Base-by-base conservation (phyloP, 2,329 filamentous ascomycete genomes). In the Amphichorda felina region DNA sequence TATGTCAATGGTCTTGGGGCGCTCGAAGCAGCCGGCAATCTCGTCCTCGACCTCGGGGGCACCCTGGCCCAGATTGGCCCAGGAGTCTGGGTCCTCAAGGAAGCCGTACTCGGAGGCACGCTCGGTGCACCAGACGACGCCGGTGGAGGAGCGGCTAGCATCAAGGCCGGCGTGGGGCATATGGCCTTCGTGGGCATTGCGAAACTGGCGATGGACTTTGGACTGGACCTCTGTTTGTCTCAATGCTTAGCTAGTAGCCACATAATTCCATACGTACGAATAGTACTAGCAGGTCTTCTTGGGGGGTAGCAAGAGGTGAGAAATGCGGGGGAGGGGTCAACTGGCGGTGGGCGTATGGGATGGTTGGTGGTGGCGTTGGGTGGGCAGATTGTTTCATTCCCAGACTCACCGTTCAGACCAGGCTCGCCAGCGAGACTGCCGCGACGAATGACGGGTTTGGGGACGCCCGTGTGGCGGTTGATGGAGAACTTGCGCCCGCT, bases 11-110 rank as follows among this genome's bases (percentile, higher is more conserved):
- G 68, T 72, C 34, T 75, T 73, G 6, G 89, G 89, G 13, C 89
- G 76, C 48, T 80, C 70, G 56, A 95, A 95, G 62, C 83, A 91
- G 39, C 88, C 86, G 49, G 79, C 73, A 49, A 95, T 95, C 43
- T 91, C 86, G 45, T 93, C 85, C 48, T 94, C 89, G 41, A 93
- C 89, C 57, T 95, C 87, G 30, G 88, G 88, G 13, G 88, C 88
- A 47, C 88, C 88, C 63, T 95, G 89, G 22, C 89, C 89, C 36
- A 96, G 68, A 56, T 96, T 96, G 40, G 89, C 87, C 89, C 89
- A 95, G 43, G 69, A 61, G 2, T 82, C 71, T 9, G 86, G 88
- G 45, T 88, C 70, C 4, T 95, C 88, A 34, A 76, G 64, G 64
- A 82, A 95, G 48, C 89, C 89, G 61, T 89, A 83, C 60, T 95